Evolutionary conservation across 164 flowering plant genomes (phyloP).

Genomic region (Berberis vulgaris): DNA sequence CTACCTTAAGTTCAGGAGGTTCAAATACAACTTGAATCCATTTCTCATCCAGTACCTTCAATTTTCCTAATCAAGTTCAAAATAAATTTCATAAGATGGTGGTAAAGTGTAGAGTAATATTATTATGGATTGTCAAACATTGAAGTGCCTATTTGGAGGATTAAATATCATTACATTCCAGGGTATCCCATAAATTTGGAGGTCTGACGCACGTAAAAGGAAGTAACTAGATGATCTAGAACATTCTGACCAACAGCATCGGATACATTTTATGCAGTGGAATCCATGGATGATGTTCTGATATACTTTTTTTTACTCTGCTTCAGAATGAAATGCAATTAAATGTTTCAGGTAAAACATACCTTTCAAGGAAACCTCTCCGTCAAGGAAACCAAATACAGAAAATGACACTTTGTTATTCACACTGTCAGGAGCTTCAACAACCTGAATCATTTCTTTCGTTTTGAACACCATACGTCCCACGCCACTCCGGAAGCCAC

Average conservation of each 20-base stretch:
- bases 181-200: too few relatives aligned
- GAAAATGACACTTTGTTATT: constrained; percentile 74
- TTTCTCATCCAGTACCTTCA: constrained; percentile 56
- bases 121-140: too few relatives aligned
- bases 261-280: too few relatives aligned
- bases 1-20: constrained; percentile 82
- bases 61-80: constrained; percentile 17
- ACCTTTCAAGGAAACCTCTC: constrained; percentile 90
- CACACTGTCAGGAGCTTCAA: constrained; percentile 80
- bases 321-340: not conserved
- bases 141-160: too few relatives aligned
- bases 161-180: too few relatives aligned
- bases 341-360: not conserved
- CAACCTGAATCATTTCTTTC: constrained; percentile 80
- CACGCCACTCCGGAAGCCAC: constrained; percentile 77
- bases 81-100: not conserved
- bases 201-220: too few relatives aligned
- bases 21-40: constrained; percentile 95
- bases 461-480: constrained; percentile 78
- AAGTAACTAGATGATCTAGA: too few relatives aligned
- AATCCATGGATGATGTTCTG: too few relatives aligned
- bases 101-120: too few relatives aligned
- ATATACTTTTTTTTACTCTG: too few relatives aligned
- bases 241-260: too few relatives aligned
- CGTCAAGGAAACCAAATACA: constrained; percentile 68